Base-by-base conservation (phyloP, 257 asterid species). In the Solanum ossicruentum region DNA sequence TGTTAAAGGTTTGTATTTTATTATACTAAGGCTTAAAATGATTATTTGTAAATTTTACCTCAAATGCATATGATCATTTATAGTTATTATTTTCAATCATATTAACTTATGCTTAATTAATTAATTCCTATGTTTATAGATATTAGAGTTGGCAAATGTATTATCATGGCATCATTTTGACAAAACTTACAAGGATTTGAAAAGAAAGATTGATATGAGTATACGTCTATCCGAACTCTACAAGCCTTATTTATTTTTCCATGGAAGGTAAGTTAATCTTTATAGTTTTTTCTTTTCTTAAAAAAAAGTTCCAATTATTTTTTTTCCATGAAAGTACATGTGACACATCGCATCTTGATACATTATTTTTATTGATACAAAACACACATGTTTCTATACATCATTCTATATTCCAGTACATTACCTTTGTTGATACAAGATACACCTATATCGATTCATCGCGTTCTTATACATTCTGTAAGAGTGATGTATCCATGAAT, bases 201-300 rank as follows among this genome's bases (percentile, higher is more conserved):
- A 82, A 9, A 88, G 89, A 77, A 91, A 85, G 58, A 66, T 93
- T 80, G 84, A 85, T 56, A 80, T 32, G 10, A 82, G 88, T 17
- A 20, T 85, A 36, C 91, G 91, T 67, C 73, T 91, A 17, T 86
- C 89, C 1, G 91, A 91, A n/a, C 87, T 91, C 6, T 93, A 93
- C 88, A 69, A 72, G 41, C 92, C 93, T 8, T 93, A 92, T 72
- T 41, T 91, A 85, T 89, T 92, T 83, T 92, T 88, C 11, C 82
- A 91, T 55, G 95, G 90, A 79, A 89, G 90, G 97, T 91, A 92
- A 21, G 93, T 84, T 21, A 10, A 56, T 80, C 21, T 41, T 56
- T 18, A 7, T 56, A 17, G 28, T 26, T 26, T 6, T 15, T 54
- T 15, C 6, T 3, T 54, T 54, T 13, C 28, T 26, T 5, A 54